phyloP scores from a whole-genome alignment of 1,139 yeast genomes.

The Taphrina wiesneri region DNA sequence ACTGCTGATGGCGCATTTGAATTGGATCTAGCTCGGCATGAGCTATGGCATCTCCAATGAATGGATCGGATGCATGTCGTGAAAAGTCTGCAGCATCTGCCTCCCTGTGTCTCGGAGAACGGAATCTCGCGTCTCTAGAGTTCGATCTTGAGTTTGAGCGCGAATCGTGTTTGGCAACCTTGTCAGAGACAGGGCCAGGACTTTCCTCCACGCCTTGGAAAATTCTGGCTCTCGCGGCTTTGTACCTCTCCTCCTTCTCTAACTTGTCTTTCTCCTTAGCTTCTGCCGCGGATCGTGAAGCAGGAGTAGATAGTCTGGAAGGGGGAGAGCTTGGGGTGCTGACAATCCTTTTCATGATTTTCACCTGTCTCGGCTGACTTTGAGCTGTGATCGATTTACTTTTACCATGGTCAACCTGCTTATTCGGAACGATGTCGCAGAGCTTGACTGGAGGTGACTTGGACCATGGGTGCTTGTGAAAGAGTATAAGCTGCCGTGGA shows the following conservation, averaged over 20 bases:
- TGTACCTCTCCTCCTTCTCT: constrained; percentile 28
- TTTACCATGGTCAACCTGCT: not conserved
- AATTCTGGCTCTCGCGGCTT: constrained; percentile 31
- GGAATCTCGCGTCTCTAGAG: constrained; percentile 5
- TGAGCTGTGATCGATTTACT: not conserved
- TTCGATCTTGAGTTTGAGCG: constrained; percentile 11
- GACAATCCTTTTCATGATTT: constrained; percentile 23
- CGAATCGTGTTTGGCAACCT: not conserved
- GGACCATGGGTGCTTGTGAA: constrained; percentile 22
- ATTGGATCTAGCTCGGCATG: not conserved
- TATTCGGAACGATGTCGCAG: constrained; percentile 2
- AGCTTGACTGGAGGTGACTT: not conserved
- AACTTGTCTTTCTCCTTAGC: constrained; percentile 16
- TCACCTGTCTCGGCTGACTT: not conserved
- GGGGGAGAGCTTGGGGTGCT: not conserved
- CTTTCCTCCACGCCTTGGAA: constrained; percentile 28
- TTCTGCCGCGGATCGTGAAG: not conserved
- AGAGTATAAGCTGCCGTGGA: constrained; percentile 5
- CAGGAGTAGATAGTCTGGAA: constrained; percentile 9
- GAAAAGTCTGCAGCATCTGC: not conserved
- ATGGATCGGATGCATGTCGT: not conserved
- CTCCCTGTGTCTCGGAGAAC: not conserved
- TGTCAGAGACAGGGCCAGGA: not conserved
- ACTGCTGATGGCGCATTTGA: constrained; percentile 15
- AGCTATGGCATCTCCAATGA: not conserved